phyloP scores from a whole-genome alignment of 176 grass and related monocot species.

The Triticum aestivum region DNA sequence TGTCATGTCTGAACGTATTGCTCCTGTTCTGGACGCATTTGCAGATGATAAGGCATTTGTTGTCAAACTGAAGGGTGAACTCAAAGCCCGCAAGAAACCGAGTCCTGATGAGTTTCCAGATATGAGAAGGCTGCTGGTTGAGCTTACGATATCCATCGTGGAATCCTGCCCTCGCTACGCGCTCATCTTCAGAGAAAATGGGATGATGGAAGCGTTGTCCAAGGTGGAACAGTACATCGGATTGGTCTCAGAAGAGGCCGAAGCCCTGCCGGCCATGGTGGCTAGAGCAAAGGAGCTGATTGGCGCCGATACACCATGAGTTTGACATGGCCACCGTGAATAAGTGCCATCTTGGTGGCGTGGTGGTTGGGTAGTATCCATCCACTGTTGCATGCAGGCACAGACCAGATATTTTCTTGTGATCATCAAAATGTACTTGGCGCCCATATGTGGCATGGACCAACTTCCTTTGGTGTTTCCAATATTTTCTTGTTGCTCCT shows the following conservation, averaged over 20 bases:
- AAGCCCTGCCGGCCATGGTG: neutral
- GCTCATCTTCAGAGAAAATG: neutral
- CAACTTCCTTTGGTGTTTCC: too few relatives aligned
- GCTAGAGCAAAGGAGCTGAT: neutral
- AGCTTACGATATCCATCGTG: neutral
- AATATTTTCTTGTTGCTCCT: too few relatives aligned
- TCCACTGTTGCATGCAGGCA: too few relatives aligned
- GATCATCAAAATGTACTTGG: too few relatives aligned
- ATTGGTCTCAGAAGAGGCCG: neutral
- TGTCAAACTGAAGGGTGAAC: neutral
- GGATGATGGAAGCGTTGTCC: neutral
- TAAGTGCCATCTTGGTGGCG: too few relatives aligned
- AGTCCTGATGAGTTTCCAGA: neutral
- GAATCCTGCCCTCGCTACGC: neutral
- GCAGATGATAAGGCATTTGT: neutral
- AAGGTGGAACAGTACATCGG: neutral
- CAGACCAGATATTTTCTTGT: too few relatives aligned
- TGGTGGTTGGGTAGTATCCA: too few relatives aligned
- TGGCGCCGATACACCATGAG: too few relatives aligned
- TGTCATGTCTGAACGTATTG: neutral
- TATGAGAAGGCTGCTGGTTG: neutral
- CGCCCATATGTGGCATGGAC: too few relatives aligned
- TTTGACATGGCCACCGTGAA: too few relatives aligned
- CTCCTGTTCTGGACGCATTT: neutral
- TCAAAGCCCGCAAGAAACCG: neutral